phyloP scores from a whole-genome alignment of 2,329 filamentous ascomycete genomes.

The Aspergillus quadrilineatus region DNA sequence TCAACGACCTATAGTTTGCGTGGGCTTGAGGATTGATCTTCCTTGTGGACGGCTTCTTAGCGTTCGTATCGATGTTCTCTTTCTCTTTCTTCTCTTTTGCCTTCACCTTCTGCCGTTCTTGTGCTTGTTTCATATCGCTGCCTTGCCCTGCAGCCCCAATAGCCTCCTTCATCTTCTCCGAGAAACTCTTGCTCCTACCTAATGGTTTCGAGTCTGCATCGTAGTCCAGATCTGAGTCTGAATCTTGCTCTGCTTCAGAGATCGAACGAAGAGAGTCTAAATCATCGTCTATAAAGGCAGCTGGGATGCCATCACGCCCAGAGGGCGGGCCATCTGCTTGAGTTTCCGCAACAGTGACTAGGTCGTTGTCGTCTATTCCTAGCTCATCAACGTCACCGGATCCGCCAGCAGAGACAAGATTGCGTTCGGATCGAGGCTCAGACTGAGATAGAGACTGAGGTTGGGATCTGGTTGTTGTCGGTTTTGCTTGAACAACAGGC shows the following conservation, averaged over 20 bases:
- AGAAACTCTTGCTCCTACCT: constrained; percentile 32
- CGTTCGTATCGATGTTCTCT: constrained; percentile 12
- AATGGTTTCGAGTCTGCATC: constrained; percentile 22
- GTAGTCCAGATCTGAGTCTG: constrained; percentile 33
- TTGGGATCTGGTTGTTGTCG: constrained; percentile 9
- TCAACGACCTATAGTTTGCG: constrained; percentile 50
- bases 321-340: constrained; percentile 19
- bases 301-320: neutral
- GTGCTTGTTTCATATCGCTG: neutral
- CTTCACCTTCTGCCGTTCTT: neutral
- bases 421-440: constrained; percentile 13
- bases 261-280: constrained; percentile 28
- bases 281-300: constrained; percentile 15
- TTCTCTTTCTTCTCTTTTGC: constrained; percentile 24
- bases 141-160: constrained; percentile 25
- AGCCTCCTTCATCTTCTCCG: constrained; percentile 39
- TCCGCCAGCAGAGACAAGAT: neutral
- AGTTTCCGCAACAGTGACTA: constrained; percentile 31
- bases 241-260: constrained; percentile 27
- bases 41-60: constrained; percentile 26
- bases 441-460: neutral
- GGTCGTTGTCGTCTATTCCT: constrained; percentile 29
- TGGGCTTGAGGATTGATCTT: constrained; percentile 49
- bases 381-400: constrained; percentile 20
- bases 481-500: constrained; percentile 33